Base-by-base conservation (phyloP, 805 yeast species). In the Lachancea lanzarotensis region DNA sequence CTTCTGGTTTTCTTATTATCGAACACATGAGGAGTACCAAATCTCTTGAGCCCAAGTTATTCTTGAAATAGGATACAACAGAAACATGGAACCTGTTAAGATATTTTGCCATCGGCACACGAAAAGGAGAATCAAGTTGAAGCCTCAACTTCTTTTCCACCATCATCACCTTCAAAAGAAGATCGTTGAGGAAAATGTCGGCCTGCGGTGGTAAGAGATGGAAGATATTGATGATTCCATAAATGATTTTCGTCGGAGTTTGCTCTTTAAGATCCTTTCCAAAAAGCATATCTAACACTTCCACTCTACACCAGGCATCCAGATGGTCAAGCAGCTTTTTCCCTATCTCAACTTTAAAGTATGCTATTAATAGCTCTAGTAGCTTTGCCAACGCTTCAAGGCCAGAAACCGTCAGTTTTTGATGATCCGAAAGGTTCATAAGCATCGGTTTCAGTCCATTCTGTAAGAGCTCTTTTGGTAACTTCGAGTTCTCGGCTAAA, bases 281-380 rank as follows among this genome's bases (percentile, higher is more conserved):
- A 0, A 96, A 82, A 35, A 86, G 76, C 50, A 81, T 78, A 45
- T 88, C 80, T 33, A 95, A 64, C 1, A 85, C 77, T 25, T 78
- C 76, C 2, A 93, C 87, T 55, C 86, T 90, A 0, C 97, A 95
- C 95, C 96, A 90, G 0, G 97, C 96, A 76, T 82, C 84, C 52
- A 93, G 71, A 65, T 93, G 98, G 59, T 93, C 98, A 27, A 95
- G 73, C 42, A 93, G 68, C 56, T 93, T 93, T 40, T 89, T 76
- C 27, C 99, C 99, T 52, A 93, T 91, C 62, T 93, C 99, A 16
- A 95, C 97, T 61, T 95, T 84, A 72, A 93, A 93, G 57, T 93
- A 91, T 3, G 95, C 87, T 30, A 91, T 89, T 52, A 93, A 70
- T 18, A 95, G 70, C 57, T 91, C 96, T 35, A 93, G 71, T 27